Evolutionary conservation across 2,329 filamentous ascomycete species (phyloP).

Genomic region (Rhinocladiella mackenziei): DNA sequence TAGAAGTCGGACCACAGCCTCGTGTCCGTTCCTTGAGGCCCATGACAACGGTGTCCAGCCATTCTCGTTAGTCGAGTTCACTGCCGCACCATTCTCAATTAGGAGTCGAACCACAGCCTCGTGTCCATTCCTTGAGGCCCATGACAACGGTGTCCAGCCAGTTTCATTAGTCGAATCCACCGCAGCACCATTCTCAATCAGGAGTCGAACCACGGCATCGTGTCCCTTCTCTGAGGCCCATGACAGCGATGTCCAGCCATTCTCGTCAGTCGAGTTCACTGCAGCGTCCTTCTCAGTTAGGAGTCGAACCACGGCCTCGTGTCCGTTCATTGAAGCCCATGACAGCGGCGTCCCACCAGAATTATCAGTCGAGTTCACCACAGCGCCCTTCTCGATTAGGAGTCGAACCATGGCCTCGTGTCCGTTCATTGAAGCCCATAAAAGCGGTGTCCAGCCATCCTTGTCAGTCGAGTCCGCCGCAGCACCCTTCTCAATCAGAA

Average conservation of each 20-base stretch:
- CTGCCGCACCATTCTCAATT: background rate
- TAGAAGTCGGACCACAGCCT: no score
- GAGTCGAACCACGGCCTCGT: slow-evolving; percentile 3
- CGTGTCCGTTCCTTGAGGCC: no score
- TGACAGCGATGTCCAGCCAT: slow-evolving; percentile 5
- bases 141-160: background rate
- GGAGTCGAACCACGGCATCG: slow-evolving; percentile 15
- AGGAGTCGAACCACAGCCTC: no score
- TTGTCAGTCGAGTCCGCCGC: slow-evolving; percentile 1
- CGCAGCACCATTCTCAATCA: slow-evolving; percentile 9
- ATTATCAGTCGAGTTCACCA: slow-evolving; percentile 4
- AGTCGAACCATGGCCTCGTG: no score
- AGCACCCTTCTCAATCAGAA: slow-evolving; percentile 19
- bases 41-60: no score
- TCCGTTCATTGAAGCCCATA: slow-evolving; percentile 3
- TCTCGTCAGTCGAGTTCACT: slow-evolving; percentile 1
- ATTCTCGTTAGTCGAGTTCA: no score
- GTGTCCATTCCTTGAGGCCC: slow-evolving; percentile 2
- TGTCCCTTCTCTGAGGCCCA: slow-evolving; percentile 6
- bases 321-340: slow-evolving; percentile 1
- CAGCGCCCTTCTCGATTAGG: slow-evolving; percentile 10
- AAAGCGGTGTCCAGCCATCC: slow-evolving; percentile 6
- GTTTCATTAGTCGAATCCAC: slow-evolving; percentile 2
- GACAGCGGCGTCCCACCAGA: slow-evolving; percentile 1
- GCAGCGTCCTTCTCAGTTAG: background rate